A percentile compares a stretch with the other conserved stretches of the same genome.
These are phyloP conservation scores for Mycena metata DNA, from an alignment of 768 basidiomycete species.

Conservation along the genomic window DNA sequence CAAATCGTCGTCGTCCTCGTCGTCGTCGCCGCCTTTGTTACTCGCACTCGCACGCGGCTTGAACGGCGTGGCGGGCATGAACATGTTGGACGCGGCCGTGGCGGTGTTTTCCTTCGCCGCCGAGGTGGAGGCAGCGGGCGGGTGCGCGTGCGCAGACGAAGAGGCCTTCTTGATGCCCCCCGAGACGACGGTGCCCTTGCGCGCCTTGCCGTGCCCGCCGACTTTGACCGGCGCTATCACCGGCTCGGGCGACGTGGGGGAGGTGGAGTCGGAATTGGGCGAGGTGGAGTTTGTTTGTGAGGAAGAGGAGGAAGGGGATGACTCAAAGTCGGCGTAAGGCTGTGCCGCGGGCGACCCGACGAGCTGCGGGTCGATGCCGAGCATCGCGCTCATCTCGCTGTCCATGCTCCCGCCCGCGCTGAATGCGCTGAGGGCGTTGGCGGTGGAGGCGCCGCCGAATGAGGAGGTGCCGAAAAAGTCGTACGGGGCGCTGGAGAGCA, in stretches of 20 bases:
- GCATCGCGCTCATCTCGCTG: slow-evolving; percentile 34
- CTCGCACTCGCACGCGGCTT: slow-evolving; percentile 30
- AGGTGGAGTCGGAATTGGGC: no score
- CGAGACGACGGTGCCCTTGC: slow-evolving; percentile 78
- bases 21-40: slow-evolving; percentile 36
- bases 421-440: no score
- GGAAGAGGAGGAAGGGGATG: slow-evolving; percentile 19
- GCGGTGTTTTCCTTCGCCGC: slow-evolving; percentile 51
- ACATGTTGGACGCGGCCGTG: slow-evolving; percentile 37
- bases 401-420: no score
- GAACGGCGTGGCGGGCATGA: slow-evolving; percentile 43
- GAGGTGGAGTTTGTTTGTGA: neutral
- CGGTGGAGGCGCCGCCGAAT: no score
- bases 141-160: no score
- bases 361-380: slow-evolving; percentile 81
- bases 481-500: slow-evolving; percentile 47
- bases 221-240: slow-evolving; percentile 69
- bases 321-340: slow-evolving; percentile 53
- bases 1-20: slow-evolving; percentile 66
- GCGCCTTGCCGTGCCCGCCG: slow-evolving; percentile 70
- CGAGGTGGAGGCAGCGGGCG: slow-evolving; percentile 11
- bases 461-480: slow-evolving; percentile 57
- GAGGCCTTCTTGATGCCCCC: slow-evolving; percentile 78
- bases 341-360: slow-evolving; percentile 70
- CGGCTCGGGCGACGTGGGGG: no score